Evolutionary conservation across 371 early-diverging fungal species (phyloP).

Genomic region (Actinomucor elegans): DNA sequence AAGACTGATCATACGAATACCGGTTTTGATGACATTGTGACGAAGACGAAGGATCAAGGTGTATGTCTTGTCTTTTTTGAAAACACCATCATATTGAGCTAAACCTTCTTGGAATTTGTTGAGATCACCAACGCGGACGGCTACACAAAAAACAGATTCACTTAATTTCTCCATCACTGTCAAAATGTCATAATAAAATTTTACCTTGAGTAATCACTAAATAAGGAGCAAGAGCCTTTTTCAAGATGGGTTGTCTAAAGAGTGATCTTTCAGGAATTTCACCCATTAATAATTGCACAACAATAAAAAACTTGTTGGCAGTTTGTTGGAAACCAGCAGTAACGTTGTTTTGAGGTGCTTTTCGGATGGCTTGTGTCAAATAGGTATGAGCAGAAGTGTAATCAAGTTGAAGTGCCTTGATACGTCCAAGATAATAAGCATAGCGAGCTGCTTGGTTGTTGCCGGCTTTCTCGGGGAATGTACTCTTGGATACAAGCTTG

Average conservation of each 20-base stretch:
- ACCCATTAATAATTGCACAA: constrained; percentile 96
- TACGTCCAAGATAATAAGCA: constrained; percentile 93
- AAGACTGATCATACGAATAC: constrained; percentile 92
- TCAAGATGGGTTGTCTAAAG: constrained; percentile 85
- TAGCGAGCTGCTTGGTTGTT: constrained; percentile 95
- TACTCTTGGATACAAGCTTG: constrained; percentile 88
- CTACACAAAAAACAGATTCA: no score
- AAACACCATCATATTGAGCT: constrained; percentile 68
- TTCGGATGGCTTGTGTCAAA: constrained; percentile 91
- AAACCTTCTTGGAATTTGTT: constrained; percentile 90
- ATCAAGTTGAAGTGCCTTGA: constrained; percentile 94
- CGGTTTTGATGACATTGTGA: constrained; percentile 98
- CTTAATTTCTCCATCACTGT: no score
- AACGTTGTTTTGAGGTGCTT: constrained; percentile 85
- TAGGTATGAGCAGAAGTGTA: constrained; percentile 89
- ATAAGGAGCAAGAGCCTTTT: constrained; percentile 87
- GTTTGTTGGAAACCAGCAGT: constrained; percentile 96
- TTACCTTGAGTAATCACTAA: constrained; percentile 87
- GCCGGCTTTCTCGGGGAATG: constrained; percentile 88
- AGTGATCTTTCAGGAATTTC: constrained; percentile 94
- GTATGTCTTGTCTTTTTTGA: constrained; percentile 87
- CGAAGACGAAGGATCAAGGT: constrained; percentile 92
- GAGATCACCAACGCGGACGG: constrained; percentile 94
- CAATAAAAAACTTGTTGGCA: constrained; percentile 89
- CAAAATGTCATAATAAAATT: no score